These are phyloP conservation scores for Phytophthora kernoviae DNA, from an alignment of 352 stramenopile species.

Conservation along the genomic window DNA sequence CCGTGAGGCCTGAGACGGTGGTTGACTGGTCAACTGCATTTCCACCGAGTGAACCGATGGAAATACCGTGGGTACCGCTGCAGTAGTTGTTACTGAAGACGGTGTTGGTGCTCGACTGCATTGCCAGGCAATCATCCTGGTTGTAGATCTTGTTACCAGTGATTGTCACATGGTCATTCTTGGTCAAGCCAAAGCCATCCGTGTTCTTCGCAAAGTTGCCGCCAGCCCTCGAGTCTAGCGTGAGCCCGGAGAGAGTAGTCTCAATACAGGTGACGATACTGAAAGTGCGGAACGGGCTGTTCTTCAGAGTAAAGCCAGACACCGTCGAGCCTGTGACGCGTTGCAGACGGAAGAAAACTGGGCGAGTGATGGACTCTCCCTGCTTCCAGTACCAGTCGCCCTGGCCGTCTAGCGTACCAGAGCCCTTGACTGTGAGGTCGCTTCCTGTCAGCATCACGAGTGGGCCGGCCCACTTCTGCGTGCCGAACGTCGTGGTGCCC, in stretches of 20 bases:
- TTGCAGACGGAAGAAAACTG: too few relatives aligned
- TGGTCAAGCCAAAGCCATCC: conserved; percentile 14
- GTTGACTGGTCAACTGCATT: not conserved
- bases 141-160: conserved; percentile 23
- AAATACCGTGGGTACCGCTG: conserved; percentile 10
- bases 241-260: conserved; percentile 11
- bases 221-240: conserved; percentile 9
- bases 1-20: conserved; percentile 8
- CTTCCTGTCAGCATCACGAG: conserved; percentile 21
- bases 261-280: conserved; percentile 15
- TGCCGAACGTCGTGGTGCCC: too few relatives aligned
- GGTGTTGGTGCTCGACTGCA: too few relatives aligned
- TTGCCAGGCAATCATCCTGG: too few relatives aligned
- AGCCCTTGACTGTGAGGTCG: conserved; percentile 24
- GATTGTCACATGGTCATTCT: conserved; percentile 14
- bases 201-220: too few relatives aligned
- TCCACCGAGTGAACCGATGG: conserved; percentile 9
- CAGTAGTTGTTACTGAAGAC: too few relatives aligned
- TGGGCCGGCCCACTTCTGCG: too few relatives aligned
- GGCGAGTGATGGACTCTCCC: too few relatives aligned
- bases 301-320: too few relatives aligned
- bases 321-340: too few relatives aligned
- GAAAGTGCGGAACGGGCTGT: conserved; percentile 30
- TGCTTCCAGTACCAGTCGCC: conserved; percentile 33
- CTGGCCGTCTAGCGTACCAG: conserved; percentile 32